phyloP scores from a whole-genome alignment of 2,329 filamentous ascomycete genomes.

The Trichoderma koningiopsis region DNA sequence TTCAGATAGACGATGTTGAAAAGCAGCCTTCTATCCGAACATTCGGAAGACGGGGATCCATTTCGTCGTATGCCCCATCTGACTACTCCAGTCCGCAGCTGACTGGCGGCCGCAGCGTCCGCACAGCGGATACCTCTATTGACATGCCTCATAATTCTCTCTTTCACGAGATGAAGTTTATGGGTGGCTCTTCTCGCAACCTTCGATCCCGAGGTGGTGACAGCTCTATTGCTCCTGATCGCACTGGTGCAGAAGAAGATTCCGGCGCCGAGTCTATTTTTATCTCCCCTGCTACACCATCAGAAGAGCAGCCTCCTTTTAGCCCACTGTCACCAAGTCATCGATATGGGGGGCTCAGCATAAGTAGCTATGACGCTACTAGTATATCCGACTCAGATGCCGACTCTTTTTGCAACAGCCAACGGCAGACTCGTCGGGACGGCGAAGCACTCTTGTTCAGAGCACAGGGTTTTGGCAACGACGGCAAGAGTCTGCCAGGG shows the following conservation, averaged over 20 bases:
- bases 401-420: constrained; percentile 37
- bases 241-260: constrained; percentile 3
- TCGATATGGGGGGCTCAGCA: constrained; percentile 5
- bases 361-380: constrained; percentile 24
- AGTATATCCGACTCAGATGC: constrained; percentile 34
- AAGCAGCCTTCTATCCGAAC: constrained; percentile 6
- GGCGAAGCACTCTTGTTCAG: constrained; percentile 45
- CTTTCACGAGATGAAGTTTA: constrained; percentile 16
- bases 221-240: constrained; percentile 20
- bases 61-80: constrained; percentile 18
- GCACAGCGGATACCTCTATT: constrained; percentile 24
- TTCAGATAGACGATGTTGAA: neutral
- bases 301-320: neutral
- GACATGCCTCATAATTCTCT: constrained; percentile 21
- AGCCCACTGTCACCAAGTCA: neutral
- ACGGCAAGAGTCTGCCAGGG: constrained; percentile 40
- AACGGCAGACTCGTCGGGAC: constrained; percentile 30
- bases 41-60: constrained; percentile 19
- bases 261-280: constrained; percentile 26
- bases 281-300: constrained; percentile 22
- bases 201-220: constrained; percentile 20
- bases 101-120: constrained; percentile 18
- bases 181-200: constrained; percentile 13
- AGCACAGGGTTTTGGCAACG: constrained; percentile 39
- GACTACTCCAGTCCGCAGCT: constrained; percentile 20